A percentile compares a stretch with the other conserved stretches of the same genome.
Conservation (phyloP, 2,329 filamentous ascomycete genomes). For the Penicillium sp. region DNA sequence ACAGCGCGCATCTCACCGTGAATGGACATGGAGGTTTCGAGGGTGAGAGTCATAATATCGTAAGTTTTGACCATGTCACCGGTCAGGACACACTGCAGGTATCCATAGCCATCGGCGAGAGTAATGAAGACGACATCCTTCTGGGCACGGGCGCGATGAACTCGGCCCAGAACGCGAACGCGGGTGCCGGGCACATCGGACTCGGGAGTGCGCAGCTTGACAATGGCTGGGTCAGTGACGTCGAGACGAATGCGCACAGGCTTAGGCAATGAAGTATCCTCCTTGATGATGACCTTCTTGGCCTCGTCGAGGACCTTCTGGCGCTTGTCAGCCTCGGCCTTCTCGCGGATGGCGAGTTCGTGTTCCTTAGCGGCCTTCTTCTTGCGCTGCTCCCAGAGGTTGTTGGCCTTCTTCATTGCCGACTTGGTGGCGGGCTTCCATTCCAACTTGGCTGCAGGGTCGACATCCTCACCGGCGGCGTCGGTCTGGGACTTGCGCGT, state of each 20-base stretch:
- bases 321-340: conserved; percentile 69
- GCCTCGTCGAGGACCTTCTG: conserved; percentile 74
- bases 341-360: conserved; percentile 68
- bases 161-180: conserved; percentile 76
- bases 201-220: conserved; percentile 55
- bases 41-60: conserved; percentile 79
- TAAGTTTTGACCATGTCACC: conserved; percentile 88
- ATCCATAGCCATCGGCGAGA: conserved; percentile 79
- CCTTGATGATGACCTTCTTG: conserved; percentile 70
- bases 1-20: conserved; percentile 81
- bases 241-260: conserved; percentile 74
- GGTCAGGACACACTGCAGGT: conserved; percentile 78
- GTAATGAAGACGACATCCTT: conserved; percentile 85
- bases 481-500: conserved; percentile 67
- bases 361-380: conserved; percentile 81
- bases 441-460: conserved; percentile 61
- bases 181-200: conserved; percentile 66
- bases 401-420: conserved; percentile 79
- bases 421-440: conserved; percentile 85
- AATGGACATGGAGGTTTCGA: conserved; percentile 82
- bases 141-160: conserved; percentile 77
- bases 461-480: conserved; percentile 60
- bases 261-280: conserved; percentile 71
- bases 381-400: conserved; percentile 71
- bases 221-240: conserved; percentile 61